These are phyloP conservation scores for Pestalotiopsis sp. DNA, from an alignment of 2,329 filamentous ascomycete genomes.

Conservation along the genomic window DNA sequence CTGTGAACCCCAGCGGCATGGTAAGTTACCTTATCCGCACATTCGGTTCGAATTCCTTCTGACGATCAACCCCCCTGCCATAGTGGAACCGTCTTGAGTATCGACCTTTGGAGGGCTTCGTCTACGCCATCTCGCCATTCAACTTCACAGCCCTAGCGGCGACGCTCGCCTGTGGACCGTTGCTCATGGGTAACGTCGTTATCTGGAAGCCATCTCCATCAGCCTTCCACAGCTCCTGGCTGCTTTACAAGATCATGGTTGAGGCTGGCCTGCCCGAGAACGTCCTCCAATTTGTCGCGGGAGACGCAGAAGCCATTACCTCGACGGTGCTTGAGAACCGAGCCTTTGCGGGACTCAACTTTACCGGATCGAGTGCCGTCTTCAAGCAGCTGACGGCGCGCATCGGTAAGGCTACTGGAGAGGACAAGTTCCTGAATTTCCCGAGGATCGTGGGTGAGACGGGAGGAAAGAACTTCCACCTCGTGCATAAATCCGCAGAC, in stretches of 20 bases:
- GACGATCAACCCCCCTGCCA: too few relatives aligned
- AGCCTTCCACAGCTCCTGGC: slow-evolving; percentile 32
- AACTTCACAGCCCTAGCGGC: slow-evolving; percentile 43
- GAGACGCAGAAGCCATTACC: slow-evolving; percentile 30
- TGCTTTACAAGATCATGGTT: slow-evolving; percentile 38
- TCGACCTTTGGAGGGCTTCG: slow-evolving; percentile 40
- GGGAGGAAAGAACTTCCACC: slow-evolving; percentile 53
- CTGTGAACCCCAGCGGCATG: background rate
- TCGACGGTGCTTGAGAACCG: background rate
- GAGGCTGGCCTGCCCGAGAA: slow-evolving; percentile 38
- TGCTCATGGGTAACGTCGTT: slow-evolving; percentile 40
- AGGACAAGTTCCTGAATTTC: slow-evolving; percentile 34
- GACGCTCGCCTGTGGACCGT: slow-evolving; percentile 34
- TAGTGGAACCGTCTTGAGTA: slow-evolving; percentile 30
- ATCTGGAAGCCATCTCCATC: slow-evolving; percentile 40
- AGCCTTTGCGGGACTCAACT: slow-evolving; percentile 20
- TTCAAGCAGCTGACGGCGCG: slow-evolving; percentile 33
- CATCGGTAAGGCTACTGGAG: slow-evolving; percentile 29
- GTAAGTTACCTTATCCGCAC: background rate
- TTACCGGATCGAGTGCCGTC: slow-evolving; percentile 39
- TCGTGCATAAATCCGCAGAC: slow-evolving; percentile 48
- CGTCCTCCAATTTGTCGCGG: slow-evolving; percentile 35
- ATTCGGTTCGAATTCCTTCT: background rate
- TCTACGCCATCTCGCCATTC: slow-evolving; percentile 41
- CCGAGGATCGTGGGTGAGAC: slow-evolving; percentile 52